Percentiles rank a stretch among this genome's conserved stretches.
Evolutionary conservation across 306 rosid genomes (phyloP).

Genomic region (Prunus fruticosa): DNA sequence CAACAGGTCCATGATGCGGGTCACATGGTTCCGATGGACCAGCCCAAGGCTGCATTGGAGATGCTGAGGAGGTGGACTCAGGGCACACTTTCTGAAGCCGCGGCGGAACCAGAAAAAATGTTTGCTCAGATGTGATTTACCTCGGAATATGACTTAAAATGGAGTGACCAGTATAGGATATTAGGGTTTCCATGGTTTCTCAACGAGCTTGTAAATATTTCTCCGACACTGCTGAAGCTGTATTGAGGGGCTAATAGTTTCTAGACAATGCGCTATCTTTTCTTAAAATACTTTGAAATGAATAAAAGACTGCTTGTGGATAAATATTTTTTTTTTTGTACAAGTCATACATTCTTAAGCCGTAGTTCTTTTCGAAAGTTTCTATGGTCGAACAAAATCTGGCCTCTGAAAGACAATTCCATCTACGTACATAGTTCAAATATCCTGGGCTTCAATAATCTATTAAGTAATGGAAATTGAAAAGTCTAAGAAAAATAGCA

Average conservation of each 20-base stretch:
- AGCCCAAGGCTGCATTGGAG: constrained; percentile 88
- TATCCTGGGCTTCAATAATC: no score
- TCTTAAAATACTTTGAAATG: background rate
- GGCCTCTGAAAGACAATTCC: no score
- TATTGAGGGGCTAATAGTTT: background rate
- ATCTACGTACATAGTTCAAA: no score
- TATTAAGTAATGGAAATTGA: no score
- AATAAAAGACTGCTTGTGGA: background rate
- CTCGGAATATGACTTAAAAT: background rate
- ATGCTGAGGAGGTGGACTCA: constrained; percentile 89
- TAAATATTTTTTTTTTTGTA: background rate
- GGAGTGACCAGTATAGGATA: constrained; percentile 2
- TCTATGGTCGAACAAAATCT: no score
- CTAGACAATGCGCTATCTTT: background rate
- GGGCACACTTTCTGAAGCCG: constrained; percentile 55
- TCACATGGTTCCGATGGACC: constrained; percentile 99
- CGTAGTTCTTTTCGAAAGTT: background rate
- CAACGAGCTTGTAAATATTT: constrained; percentile 18
- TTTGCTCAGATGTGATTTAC: constrained; percentile 55
- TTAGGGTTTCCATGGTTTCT: constrained; percentile 16
- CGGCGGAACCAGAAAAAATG: constrained; percentile 29
- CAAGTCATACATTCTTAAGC: background rate
- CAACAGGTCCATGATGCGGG: constrained; percentile 97
- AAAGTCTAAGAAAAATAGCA: no score
- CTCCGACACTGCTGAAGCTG: background rate